phyloP scores from a whole-genome alignment of 352 stramenopile genomes.

The Globisporangium spiculum region DNA sequence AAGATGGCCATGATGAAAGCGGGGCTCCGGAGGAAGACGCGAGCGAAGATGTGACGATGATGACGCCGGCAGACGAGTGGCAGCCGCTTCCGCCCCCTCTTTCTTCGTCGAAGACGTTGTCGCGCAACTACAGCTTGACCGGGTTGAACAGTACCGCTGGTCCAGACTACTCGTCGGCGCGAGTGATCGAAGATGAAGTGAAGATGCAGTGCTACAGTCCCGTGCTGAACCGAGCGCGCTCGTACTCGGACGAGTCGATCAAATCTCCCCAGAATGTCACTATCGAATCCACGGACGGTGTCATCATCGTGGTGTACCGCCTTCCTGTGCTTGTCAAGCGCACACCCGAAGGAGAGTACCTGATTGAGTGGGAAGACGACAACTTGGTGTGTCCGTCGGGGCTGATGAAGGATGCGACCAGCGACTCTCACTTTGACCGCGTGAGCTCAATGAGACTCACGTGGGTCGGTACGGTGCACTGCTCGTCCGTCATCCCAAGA shows the following conservation, averaged over 20 bases:
- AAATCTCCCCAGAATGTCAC: slow-evolving; percentile 76
- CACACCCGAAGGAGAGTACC: slow-evolving; percentile 61
- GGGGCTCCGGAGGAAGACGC: slow-evolving; percentile 11
- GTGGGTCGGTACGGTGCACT: slow-evolving; percentile 83
- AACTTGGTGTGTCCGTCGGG: slow-evolving; percentile 85
- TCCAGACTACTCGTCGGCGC: slow-evolving; percentile 14
- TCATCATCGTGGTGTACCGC: slow-evolving; percentile 97
- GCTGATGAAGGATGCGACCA: slow-evolving; percentile 66
- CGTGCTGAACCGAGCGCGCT: slow-evolving; percentile 36
- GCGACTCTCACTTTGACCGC: slow-evolving; percentile 58
- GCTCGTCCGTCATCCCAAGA: slow-evolving; percentile 68
- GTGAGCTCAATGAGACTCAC: slow-evolving; percentile 81
- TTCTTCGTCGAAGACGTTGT: slow-evolving; percentile 3
- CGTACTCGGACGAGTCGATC: slow-evolving; percentile 57
- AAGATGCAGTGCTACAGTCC: slow-evolving; percentile 32
- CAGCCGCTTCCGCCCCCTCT: slow-evolving; percentile 5
- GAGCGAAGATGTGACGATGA: slow-evolving; percentile 12
- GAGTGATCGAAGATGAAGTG: slow-evolving; percentile 12
- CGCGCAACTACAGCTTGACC: slow-evolving; percentile 15
- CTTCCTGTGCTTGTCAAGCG: slow-evolving; percentile 92
- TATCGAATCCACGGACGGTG: slow-evolving; percentile 92
- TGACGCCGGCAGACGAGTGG: slow-evolving; percentile 8
- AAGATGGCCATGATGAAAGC: slow-evolving; percentile 29
- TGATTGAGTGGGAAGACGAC: slow-evolving; percentile 87
- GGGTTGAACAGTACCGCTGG: slow-evolving; percentile 3